Conservation (phyloP, 306 rosid genomes). For the Quercus engelmannii region DNA sequence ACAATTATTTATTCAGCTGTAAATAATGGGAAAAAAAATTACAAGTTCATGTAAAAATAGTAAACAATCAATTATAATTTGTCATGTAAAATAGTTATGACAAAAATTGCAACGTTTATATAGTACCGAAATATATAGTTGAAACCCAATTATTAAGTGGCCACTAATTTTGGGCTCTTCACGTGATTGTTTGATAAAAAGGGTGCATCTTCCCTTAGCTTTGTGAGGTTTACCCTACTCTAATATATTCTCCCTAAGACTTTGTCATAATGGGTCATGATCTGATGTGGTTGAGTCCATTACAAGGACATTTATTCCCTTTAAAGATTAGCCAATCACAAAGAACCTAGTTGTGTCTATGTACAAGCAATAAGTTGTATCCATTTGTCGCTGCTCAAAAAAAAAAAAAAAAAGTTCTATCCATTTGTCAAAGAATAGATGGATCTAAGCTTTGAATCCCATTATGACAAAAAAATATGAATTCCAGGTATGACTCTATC, state of each 20-base stretch:
- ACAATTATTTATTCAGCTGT: too few relatives aligned
- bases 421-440: too few relatives aligned
- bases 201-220: not conserved
- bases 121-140: not conserved
- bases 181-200: constrained; percentile 29
- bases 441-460: too few relatives aligned
- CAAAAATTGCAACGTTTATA: too few relatives aligned
- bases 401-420: too few relatives aligned
- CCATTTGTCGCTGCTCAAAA: too few relatives aligned
- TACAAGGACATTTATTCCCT: not conserved
- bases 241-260: not conserved
- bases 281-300: constrained; percentile 1
- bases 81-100: rapidly evolving
- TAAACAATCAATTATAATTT: rapidly evolving
- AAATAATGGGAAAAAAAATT: too few relatives aligned
- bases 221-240: not conserved
- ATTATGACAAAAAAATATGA: too few relatives aligned
- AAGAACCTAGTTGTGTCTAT: not conserved
- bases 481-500: too few relatives aligned
- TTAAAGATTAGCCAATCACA: not conserved
- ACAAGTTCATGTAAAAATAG: rapidly evolving
- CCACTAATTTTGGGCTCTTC: constrained; percentile 45
- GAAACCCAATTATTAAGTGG: constrained; percentile 41
- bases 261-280: not conserved
- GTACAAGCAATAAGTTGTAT: too few relatives aligned